Conservation (phyloP, 2,329 filamentous ascomycete species). For the Diaporthe sp. region DNA sequence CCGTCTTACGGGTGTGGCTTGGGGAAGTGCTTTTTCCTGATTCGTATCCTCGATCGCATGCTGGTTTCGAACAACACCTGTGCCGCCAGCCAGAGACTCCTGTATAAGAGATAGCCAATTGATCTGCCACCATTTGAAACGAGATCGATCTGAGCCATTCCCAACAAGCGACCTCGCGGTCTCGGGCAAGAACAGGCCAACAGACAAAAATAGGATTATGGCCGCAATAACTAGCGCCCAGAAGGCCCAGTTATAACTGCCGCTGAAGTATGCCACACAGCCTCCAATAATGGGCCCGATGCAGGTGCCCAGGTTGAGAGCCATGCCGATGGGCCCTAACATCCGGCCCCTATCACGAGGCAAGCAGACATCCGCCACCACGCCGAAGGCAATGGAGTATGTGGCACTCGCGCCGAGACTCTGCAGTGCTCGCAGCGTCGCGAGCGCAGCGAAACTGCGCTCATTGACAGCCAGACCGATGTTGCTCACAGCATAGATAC, state of each 20-base stretch:
- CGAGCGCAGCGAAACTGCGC: constrained; percentile 64
- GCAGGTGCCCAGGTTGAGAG: constrained; percentile 60
- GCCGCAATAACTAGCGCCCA: constrained; percentile 71
- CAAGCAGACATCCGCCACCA: constrained; percentile 77
- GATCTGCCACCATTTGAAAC: constrained; percentile 57
- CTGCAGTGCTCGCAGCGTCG: constrained; percentile 71
- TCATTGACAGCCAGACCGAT: constrained; percentile 67
- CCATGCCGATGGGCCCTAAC: constrained; percentile 72
- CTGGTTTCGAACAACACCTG: constrained; percentile 67
- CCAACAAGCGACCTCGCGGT: constrained; percentile 68
- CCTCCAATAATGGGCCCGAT: constrained; percentile 41
- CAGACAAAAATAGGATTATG: constrained; percentile 55
- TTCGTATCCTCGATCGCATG: constrained; percentile 46
- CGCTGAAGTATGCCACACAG: constrained; percentile 47
- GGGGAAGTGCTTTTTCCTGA: neutral
- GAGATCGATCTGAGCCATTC: constrained; percentile 68
- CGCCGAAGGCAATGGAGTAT: constrained; percentile 74
- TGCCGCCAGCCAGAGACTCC: constrained; percentile 54
- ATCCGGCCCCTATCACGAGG: constrained; percentile 76
- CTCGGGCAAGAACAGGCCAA: constrained; percentile 68
- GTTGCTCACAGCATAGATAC: constrained; percentile 67
- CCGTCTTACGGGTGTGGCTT: neutral
- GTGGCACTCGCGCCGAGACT: constrained; percentile 73
- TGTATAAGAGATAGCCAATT: constrained; percentile 61
- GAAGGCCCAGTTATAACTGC: constrained; percentile 72